phyloP scores from a whole-genome alignment of 192 early-diverging fungal genomes.

The Backusella macrospora region DNA sequence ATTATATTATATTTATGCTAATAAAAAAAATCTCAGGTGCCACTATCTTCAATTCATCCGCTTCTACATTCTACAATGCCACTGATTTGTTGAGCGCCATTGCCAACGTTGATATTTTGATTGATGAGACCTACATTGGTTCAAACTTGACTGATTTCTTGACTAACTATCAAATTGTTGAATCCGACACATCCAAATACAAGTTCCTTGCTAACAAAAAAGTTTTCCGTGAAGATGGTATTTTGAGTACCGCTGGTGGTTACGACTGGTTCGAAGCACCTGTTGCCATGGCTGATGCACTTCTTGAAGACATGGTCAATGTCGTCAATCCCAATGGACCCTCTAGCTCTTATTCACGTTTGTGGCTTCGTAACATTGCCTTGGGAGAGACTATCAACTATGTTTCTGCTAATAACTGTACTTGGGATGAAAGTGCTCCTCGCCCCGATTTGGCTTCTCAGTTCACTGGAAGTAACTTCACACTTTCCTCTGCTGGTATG shows the following conservation, averaged over 20 bases:
- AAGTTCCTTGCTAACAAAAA: conserved; percentile 66
- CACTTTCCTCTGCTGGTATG: conserved; percentile 12
- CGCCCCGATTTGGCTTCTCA: conserved; percentile 32
- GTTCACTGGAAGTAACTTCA: conserved; percentile 17
- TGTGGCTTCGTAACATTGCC: conserved; percentile 76
- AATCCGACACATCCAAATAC: conserved; percentile 42
- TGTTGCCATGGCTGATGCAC: conserved; percentile 65
- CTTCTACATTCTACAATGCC: conserved; percentile 40
- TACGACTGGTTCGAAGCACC: conserved; percentile 74
- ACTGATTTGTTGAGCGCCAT: conserved; percentile 57
- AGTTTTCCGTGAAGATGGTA: conserved; percentile 71
- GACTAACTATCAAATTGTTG: conserved; percentile 55
- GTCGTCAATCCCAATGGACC: conserved; percentile 61
- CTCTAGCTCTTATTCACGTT: conserved; percentile 49
- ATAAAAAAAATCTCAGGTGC: conserved; percentile 8
- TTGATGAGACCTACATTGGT: conserved; percentile 71
- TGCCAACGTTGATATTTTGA: conserved; percentile 61
- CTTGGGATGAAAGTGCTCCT: conserved; percentile 33
- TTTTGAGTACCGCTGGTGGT: conserved; percentile 62
- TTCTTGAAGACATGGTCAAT: conserved; percentile 71
- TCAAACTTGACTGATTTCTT: conserved; percentile 52
- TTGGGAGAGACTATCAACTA: conserved; percentile 53
- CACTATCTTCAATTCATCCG: conserved; percentile 51
- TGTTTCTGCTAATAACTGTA: conserved; percentile 56
- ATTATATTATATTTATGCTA: too few species aligned